These are phyloP conservation scores for Suillus subluteus DNA, from an alignment of 768 basidiomycete genomes.

Conservation along the genomic window DNA sequence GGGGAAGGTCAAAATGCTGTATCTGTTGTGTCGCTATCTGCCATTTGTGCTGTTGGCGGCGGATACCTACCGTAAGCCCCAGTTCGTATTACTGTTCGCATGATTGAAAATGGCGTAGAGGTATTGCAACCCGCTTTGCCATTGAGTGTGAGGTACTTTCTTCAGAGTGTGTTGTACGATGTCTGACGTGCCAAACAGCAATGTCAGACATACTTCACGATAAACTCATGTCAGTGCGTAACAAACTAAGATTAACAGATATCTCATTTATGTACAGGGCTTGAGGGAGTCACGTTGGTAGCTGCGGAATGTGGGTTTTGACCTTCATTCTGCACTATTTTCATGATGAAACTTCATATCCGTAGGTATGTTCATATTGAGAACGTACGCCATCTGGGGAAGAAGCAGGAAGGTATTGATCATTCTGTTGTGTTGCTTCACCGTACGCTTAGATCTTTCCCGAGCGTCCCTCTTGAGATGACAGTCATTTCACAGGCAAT, in stretches of 20 bases:
- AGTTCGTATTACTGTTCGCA: background rate
- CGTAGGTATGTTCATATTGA: conserved; percentile 8
- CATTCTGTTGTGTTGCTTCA: background rate
- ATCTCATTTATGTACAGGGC: conserved; percentile 3
- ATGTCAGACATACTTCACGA: background rate
- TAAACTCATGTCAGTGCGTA: conserved; percentile 10
- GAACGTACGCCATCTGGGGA: conserved; percentile 10
- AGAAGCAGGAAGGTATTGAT: conserved; percentile 5
- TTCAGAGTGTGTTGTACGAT: background rate
- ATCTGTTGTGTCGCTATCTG: conserved; percentile 8
- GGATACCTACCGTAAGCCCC: conserved; percentile 8
- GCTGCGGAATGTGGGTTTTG: conserved; percentile 2
- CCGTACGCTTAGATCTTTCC: background rate
- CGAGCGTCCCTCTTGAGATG: background rate
- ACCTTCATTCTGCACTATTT: background rate
- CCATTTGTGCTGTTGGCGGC: background rate
- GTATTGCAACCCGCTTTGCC: conserved; percentile 6
- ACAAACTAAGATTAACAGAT: background rate
- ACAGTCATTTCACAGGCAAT: conserved; percentile 1
- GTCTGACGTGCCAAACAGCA: background rate
- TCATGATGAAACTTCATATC: background rate
- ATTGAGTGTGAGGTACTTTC: background rate
- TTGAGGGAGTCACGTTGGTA: conserved; percentile 4
- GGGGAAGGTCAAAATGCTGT: conserved; percentile 5
- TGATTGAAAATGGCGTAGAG: background rate